These are phyloP conservation scores for Jackrogersella multiformis DNA, from an alignment of 495 filamentous ascomycete species.

Conservation along the genomic window DNA sequence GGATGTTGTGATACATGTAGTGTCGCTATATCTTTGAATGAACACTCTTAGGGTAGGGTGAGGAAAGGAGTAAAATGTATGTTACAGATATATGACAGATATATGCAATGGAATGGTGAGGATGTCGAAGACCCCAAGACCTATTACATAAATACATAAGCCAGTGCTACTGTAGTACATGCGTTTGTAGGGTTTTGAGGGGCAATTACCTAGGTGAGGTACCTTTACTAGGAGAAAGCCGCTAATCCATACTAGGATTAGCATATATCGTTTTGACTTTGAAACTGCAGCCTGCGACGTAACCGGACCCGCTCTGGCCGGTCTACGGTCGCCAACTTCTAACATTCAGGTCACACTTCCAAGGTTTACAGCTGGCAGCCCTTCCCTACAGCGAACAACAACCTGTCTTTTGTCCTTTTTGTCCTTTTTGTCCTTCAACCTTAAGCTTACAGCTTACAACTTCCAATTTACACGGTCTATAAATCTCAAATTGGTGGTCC, in stretches of 20 bases:
- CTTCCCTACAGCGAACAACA: constrained; percentile 14
- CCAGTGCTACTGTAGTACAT: no score
- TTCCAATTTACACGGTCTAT: no score
- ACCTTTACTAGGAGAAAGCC: background rate
- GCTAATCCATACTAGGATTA: constrained; percentile 11
- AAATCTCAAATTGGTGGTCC: background rate
- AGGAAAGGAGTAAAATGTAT: background rate
- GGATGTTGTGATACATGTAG: background rate
- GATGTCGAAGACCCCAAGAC: background rate
- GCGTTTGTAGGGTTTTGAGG: no score
- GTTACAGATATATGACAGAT: background rate
- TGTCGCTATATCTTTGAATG: no score
- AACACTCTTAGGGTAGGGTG: no score
- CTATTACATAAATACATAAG: background rate
- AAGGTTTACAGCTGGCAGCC: no score
- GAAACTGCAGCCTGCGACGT: constrained; percentile 40
- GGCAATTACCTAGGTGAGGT: background rate
- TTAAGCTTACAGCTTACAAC: background rate
- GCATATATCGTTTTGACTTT: constrained; percentile 1
- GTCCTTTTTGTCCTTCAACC: background rate
- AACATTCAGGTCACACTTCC: background rate
- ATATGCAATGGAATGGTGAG: background rate
- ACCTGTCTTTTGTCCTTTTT: constrained; percentile 25
- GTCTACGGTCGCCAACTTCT: no score
- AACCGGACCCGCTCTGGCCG: constrained; percentile 15